These are phyloP conservation scores for Bipolaris cookei DNA, from an alignment of 2,329 filamentous ascomycete species.

Conservation along the genomic window DNA sequence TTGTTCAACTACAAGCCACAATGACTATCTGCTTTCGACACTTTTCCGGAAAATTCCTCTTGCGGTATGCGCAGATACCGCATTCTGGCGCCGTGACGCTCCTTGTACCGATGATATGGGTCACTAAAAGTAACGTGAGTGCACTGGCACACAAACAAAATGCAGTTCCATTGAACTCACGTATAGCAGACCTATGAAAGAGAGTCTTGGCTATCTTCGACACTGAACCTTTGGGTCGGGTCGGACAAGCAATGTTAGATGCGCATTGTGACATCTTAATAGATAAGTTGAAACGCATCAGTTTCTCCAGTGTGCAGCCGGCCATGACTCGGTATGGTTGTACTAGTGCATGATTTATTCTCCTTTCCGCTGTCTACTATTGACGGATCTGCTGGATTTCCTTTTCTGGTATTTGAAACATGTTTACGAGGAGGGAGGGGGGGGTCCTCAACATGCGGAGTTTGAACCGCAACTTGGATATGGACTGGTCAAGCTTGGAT, in stretches of 20 bases:
- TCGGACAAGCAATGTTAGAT: no score
- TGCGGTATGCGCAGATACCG: not conserved
- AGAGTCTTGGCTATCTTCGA: no score
- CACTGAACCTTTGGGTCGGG: no score
- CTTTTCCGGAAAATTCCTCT: not conserved
- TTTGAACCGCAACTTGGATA: not conserved
- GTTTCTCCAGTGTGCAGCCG: no score
- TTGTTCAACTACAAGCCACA: not conserved
- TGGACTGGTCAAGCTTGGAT: not conserved
- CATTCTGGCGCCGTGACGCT: not conserved
- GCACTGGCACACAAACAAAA: not conserved
- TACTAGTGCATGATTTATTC: not conserved
- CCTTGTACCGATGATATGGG: not conserved
- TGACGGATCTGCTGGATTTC: not conserved
- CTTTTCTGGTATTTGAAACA: not conserved
- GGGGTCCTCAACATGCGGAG: not conserved
- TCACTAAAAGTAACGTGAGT: not conserved
- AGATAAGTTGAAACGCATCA: no score
- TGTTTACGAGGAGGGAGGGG: not conserved
- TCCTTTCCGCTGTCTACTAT: slow-evolving; percentile 1
- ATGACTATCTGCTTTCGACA: not conserved
- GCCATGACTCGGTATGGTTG: not conserved
- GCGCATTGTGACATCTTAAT: no score
- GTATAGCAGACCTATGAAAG: no score
- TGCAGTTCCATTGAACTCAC: not conserved